Percentiles rank a stretch among this genome's conserved stretches.
These are phyloP conservation scores for Nissolia schottii DNA, from an alignment of 306 rosid species.

Conservation along the genomic window DNA sequence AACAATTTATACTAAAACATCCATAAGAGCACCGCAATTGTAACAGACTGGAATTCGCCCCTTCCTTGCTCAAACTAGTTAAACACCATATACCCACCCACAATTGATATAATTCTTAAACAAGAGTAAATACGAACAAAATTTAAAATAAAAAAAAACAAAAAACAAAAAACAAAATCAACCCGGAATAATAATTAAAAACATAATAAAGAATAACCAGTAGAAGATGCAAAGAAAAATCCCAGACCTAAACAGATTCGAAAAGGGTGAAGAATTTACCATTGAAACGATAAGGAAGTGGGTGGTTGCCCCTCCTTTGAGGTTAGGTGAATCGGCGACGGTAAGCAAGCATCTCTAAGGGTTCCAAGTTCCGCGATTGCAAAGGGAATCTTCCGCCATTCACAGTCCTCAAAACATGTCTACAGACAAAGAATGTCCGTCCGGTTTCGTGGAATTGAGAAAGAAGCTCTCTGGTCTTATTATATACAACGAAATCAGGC, in stretches of 20 bases:
- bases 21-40: neutral
- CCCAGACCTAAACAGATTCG: neutral
- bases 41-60: neutral
- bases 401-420: neutral
- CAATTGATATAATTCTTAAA: constrained; percentile 1
- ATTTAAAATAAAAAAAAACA: neutral
- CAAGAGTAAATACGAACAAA: neutral
- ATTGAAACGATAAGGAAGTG: neutral
- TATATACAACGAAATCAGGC: no score
- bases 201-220: neutral
- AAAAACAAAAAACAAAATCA: no score
- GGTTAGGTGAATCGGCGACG: neutral
- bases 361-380: neutral
- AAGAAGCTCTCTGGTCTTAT: no score
- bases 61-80: neutral
- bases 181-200: neutral
- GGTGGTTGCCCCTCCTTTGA: neutral
- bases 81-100: neutral
- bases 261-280: constrained; percentile 7
- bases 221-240: neutral
- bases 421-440: neutral
- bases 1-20: neutral
- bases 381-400: neutral
- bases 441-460: no score
- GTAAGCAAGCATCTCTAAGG: neutral